A percentile compares a stretch with the other conserved stretches of the same genome.
These are phyloP conservation scores for Purpureocillium lavendulum DNA, from an alignment of 2,329 filamentous ascomycete genomes.

Conservation along the genomic window DNA sequence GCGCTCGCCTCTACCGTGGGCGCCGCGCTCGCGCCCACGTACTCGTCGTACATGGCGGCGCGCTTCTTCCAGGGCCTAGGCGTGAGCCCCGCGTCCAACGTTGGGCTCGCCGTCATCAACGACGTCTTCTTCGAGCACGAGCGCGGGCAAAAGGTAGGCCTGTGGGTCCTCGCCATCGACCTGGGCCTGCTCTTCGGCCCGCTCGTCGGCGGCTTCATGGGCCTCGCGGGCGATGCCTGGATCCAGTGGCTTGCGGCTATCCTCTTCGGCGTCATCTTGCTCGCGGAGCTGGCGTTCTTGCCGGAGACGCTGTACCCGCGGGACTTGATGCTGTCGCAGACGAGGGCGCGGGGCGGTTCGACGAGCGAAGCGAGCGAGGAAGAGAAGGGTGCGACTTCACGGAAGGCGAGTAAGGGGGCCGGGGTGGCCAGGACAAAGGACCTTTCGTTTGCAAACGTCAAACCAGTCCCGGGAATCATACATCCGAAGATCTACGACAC, in stretches of 20 bases:
- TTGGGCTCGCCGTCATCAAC: slow-evolving; percentile 45
- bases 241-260: slow-evolving; percentile 48
- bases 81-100: slow-evolving; percentile 42
- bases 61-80: slow-evolving; percentile 51
- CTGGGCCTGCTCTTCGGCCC: slow-evolving; percentile 30
- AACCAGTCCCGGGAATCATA: slow-evolving; percentile 38
- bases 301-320: slow-evolving; percentile 50
- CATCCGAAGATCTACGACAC: slow-evolving; percentile 41
- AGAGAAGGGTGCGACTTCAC: too few relatives aligned
- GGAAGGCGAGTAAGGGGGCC: too few relatives aligned
- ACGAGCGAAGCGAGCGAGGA: too few relatives aligned
- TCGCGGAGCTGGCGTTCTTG: slow-evolving; percentile 38
- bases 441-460: slow-evolving; percentile 35
- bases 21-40: slow-evolving; percentile 24
- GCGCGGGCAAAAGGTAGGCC: slow-evolving; percentile 40
- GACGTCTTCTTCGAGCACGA: slow-evolving; percentile 47
- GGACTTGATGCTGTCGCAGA: slow-evolving; percentile 31
- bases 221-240: slow-evolving; percentile 36
- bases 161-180: slow-evolving; percentile 50
- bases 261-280: slow-evolving; percentile 36
- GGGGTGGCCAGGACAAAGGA: slow-evolving; percentile 27
- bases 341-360: too few relatives aligned
- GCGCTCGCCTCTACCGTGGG: slow-evolving; percentile 23
- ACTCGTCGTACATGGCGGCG: slow-evolving; percentile 46
- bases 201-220: slow-evolving; percentile 36